Conservation (phyloP, 257 asterid species). For the Fraxinus pennsylvanica region DNA sequence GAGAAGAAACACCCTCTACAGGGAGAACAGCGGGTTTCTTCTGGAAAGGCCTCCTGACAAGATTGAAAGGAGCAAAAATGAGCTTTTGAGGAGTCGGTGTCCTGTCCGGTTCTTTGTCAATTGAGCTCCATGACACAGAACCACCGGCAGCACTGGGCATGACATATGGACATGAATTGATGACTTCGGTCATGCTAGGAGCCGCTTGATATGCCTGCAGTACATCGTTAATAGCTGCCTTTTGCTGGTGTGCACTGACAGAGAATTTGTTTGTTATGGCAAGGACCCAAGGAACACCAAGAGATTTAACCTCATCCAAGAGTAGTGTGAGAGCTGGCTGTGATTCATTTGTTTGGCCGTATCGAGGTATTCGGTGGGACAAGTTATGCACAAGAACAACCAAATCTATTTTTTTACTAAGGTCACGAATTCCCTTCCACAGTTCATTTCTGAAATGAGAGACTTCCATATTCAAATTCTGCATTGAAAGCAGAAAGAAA, state of each 20-base stretch:
- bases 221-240: conserved; percentile 66
- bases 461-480: conserved; percentile 79
- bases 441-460: conserved; percentile 90
- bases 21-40: conserved; percentile 80
- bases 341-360: conserved; percentile 49
- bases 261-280: conserved; percentile 93
- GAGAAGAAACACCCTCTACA: conserved; percentile 74
- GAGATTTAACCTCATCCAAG: conserved; percentile 81
- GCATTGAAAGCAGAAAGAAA: conserved; percentile 32
- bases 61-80: conserved; percentile 58
- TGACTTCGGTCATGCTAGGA: conserved; percentile 66
- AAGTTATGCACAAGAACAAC: conserved; percentile 94
- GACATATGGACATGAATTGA: conserved; percentile 89
- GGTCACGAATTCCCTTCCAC: conserved; percentile 96
- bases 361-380: conserved; percentile 86
- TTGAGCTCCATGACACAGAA: conserved; percentile 62
- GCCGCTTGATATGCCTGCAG: conserved; percentile 84
- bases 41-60: conserved; percentile 68
- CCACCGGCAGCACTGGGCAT: conserved; percentile 66
- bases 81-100: conserved; percentile 42
- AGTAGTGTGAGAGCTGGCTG: conserved; percentile 76
- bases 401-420: conserved; percentile 53
- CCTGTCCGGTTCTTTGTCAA: conserved; percentile 39
- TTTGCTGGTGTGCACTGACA: conserved; percentile 95
- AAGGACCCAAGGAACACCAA: conserved; percentile 94